Percentiles rank a stretch among this genome's conserved stretches.
Evolutionary conservation across 306 rosid species (phyloP).

Genomic region (Malus fusca): DNA sequence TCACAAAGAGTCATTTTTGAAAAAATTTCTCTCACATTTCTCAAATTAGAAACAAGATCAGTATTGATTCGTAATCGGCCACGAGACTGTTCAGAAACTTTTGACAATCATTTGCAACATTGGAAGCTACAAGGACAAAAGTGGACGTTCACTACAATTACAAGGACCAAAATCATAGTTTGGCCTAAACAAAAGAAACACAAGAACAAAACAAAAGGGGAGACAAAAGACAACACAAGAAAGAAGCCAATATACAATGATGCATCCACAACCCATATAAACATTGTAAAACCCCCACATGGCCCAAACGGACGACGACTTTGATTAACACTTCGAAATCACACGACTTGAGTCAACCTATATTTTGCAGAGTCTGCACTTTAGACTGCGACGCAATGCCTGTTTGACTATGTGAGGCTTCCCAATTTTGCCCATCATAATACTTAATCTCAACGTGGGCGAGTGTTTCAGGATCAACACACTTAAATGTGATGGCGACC

Average conservation of each 20-base stretch:
- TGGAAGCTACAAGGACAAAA: no score
- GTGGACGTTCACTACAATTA: no score
- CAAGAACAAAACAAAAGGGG: no score
- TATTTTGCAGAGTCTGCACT: conserved; percentile 12
- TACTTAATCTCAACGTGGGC: conserved; percentile 41
- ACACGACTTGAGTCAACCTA: no score
- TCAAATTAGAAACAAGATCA: no score
- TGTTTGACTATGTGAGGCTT: conserved; percentile 15
- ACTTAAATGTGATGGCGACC: conserved; percentile 53
- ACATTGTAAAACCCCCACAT: neutral
- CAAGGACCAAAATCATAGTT: no score
- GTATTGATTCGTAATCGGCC: no score
- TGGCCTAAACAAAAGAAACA: no score
- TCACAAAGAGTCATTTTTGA: no score
- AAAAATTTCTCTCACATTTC: no score
- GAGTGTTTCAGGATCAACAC: conserved; percentile 80
- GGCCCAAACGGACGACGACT: neutral
- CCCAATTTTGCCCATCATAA: conserved; percentile 74
- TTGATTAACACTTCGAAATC: neutral
- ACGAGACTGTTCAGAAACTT: no score
- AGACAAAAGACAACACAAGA: neutral
- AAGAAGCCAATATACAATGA: neutral
- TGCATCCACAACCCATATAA: neutral
- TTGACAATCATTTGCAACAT: no score
- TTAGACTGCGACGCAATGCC: conserved; percentile 46